A percentile compares a stretch with the other conserved stretches of the same genome.
Evolutionary conservation across 2,329 filamentous ascomycete species (phyloP).

Genomic region (Rhytidhysteron rufulum): DNA sequence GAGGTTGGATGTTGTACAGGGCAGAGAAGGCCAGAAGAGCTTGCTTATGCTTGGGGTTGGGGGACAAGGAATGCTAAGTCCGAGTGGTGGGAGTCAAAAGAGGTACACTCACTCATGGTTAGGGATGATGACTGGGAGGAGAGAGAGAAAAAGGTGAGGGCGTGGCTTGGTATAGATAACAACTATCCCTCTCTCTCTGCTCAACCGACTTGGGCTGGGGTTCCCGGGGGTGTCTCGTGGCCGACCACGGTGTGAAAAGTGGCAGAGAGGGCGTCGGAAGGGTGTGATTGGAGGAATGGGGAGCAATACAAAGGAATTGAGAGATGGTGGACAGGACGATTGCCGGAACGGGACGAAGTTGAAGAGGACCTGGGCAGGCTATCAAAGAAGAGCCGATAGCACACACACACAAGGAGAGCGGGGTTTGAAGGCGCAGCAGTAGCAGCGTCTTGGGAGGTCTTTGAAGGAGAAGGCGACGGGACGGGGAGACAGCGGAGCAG

Average conservation of each 20-base stretch:
- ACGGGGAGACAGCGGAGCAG: neutral
- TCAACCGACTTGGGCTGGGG: too few species aligned
- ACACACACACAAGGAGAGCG: too few species aligned
- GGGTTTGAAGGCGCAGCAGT: constrained; percentile 12
- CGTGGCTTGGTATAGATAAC: too few species aligned
- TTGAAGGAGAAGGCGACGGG: too few species aligned
- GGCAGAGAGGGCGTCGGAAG: neutral
- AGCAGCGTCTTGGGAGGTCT: neutral
- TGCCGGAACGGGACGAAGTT: constrained; percentile 4
- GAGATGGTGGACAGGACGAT: constrained; percentile 6
- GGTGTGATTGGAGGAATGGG: constrained; percentile 4
- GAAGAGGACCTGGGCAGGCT: neutral
- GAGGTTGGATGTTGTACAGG: too few species aligned
- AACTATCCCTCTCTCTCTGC: too few species aligned
- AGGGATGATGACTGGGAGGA: too few species aligned
- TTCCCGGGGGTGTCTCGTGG: neutral
- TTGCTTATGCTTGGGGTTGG: neutral
- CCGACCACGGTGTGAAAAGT: neutral
- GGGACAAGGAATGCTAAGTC: neutral
- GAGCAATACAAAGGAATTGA: too few species aligned
- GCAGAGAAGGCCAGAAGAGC: neutral
- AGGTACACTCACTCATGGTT: constrained; percentile 7
- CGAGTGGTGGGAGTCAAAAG: constrained; percentile 10
- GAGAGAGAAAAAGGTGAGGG: too few species aligned
- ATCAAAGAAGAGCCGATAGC: too few species aligned